Conservation (phyloP, 2,329 filamentous ascomycete genomes). For the Aureobasidium subglaciale region DNA sequence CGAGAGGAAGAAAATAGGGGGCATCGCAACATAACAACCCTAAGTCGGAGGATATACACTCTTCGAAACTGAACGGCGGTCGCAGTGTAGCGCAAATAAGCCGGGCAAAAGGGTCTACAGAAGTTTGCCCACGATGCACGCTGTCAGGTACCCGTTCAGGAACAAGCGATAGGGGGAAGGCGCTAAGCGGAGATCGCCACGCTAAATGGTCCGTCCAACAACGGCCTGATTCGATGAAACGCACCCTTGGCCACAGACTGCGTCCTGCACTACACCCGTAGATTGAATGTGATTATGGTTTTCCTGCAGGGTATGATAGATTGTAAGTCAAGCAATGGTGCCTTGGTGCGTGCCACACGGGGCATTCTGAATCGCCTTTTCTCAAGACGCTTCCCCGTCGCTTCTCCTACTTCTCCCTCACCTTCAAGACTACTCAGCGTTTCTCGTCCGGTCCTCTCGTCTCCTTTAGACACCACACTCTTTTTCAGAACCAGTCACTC, state of each 20-base stretch:
- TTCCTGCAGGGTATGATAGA: conserved; percentile 7
- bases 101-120: conserved; percentile 5
- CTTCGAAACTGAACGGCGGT: conserved; percentile 9
- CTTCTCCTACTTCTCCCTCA: conserved; percentile 17
- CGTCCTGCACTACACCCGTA: conserved; percentile 2
- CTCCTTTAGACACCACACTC: conserved; percentile 27
- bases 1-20: conserved; percentile 1
- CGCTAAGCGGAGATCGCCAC: conserved; percentile 12
- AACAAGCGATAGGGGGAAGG: conserved; percentile 10
- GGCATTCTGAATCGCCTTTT: conserved; percentile 5
- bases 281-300: conserved; percentile 12
- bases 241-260: conserved; percentile 12
- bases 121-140: background rate
- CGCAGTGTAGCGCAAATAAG: conserved; percentile 7
- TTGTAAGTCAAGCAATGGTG: background rate
- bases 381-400: background rate
- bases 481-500: conserved; percentile 27
- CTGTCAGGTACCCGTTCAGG: conserved; percentile 13
- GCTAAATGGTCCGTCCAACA: conserved; percentile 8
- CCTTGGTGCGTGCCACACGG: conserved; percentile 3
- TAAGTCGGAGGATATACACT: background rate
- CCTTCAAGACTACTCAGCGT: conserved; percentile 24
- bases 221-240: conserved; percentile 14
- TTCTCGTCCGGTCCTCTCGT: conserved; percentile 20
- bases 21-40: background rate